A percentile compares a stretch with the other conserved stretches of the same genome.
These are phyloP conservation scores for Russula emetica DNA, from an alignment of 768 basidiomycete genomes.

Conservation along the genomic window DNA sequence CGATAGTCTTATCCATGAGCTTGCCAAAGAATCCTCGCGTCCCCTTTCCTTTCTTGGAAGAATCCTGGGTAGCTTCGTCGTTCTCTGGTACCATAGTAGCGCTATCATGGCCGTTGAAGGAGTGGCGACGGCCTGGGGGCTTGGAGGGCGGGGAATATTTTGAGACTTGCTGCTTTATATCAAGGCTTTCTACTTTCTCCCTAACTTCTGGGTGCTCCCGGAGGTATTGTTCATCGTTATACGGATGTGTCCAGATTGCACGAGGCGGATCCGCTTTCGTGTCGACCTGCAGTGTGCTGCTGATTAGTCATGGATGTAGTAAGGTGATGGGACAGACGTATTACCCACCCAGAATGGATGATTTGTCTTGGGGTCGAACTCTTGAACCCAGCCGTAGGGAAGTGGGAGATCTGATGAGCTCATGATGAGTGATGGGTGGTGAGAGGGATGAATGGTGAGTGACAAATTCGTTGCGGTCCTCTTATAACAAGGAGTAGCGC, in stretches of 20 bases:
- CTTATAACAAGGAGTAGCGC: slow-evolving; percentile 6
- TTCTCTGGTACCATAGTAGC: slow-evolving; percentile 29
- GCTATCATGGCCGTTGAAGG: slow-evolving; percentile 22
- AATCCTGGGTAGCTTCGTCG: neutral
- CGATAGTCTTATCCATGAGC: slow-evolving; percentile 59
- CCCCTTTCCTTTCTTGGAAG: slow-evolving; percentile 27
- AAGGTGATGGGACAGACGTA: neutral
- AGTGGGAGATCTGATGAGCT: slow-evolving; percentile 37
- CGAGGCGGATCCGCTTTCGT: slow-evolving; percentile 59
- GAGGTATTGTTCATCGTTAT: slow-evolving; percentile 64
- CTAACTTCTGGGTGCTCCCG: slow-evolving; percentile 47
- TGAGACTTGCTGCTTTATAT: neutral
- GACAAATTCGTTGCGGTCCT: neutral
- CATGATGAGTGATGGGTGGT: slow-evolving; percentile 28
- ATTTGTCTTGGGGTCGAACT: slow-evolving; percentile 41
- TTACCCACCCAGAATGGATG: slow-evolving; percentile 49
- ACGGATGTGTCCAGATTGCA: slow-evolving; percentile 69
- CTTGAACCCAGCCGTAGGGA: slow-evolving; percentile 55
- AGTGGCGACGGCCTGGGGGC: slow-evolving; percentile 28
- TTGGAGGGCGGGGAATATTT: slow-evolving; percentile 5
- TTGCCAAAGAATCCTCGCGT: slow-evolving; percentile 56
- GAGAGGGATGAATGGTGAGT: neutral
- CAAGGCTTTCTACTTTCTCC: slow-evolving; percentile 35
- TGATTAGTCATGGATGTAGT: neutral
- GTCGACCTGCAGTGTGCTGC: slow-evolving; percentile 52